Evolutionary conservation across 352 stramenopile genomes (phyloP).

Genomic region (Saprolegnia parasitica): DNA sequence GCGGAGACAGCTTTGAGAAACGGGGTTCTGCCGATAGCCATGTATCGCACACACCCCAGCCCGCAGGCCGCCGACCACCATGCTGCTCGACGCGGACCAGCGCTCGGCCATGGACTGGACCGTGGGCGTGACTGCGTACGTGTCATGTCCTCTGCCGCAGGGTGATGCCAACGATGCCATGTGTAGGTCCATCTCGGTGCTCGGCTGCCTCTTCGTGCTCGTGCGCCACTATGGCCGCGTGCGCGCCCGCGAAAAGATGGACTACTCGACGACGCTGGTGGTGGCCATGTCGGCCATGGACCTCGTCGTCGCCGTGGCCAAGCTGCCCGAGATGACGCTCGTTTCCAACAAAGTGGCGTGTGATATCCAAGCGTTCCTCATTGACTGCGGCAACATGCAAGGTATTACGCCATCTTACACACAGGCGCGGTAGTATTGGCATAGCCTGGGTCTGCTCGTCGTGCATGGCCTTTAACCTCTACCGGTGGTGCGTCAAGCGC

Average conservation of each 20-base stretch:
- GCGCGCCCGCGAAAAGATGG: neutral
- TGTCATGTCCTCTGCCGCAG: neutral
- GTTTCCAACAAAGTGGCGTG: neutral
- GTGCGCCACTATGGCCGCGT: conserved; percentile 38
- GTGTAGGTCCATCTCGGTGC: conserved; percentile 50
- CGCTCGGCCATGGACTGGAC: conserved; percentile 9
- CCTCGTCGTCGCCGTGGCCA: conserved; percentile 21
- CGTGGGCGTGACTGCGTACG: conserved; percentile 5
- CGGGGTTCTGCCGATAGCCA: neutral
- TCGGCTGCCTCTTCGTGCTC: conserved; percentile 62
- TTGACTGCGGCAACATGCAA: conserved; percentile 7
- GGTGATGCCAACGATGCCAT: neutral
- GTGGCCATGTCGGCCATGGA: conserved; percentile 33
- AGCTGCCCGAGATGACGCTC: conserved; percentile 24
- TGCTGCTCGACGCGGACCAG: neutral
- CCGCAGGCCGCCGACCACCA: neutral
- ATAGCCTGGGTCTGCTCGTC: conserved; percentile 47
- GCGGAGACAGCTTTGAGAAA: neutral
- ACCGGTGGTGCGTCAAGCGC: conserved; percentile 68
- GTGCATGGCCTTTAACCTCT: conserved; percentile 78
- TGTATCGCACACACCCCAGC: neutral
- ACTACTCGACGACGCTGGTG: conserved; percentile 30
- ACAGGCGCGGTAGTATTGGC: neutral
- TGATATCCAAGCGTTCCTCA: conserved; percentile 15
- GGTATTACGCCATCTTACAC: neutral